Evolutionary conservation across 1,284 basidiomycete genomes (phyloP).

Genomic region (Ganoderma boninense): DNA sequence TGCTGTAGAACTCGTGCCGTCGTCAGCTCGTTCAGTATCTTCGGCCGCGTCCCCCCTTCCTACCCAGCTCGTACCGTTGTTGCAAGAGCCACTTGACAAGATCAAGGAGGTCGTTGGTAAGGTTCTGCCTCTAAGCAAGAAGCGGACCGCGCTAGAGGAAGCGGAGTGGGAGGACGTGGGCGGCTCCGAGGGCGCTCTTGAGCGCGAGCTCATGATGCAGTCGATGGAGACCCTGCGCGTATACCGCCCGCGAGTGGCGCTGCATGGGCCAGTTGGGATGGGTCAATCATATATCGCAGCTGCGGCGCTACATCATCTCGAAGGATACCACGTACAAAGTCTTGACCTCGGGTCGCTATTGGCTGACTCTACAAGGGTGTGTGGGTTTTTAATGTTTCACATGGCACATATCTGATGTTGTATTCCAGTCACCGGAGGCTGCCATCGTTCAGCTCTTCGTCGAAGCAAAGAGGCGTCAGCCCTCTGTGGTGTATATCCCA

Average conservation of each 20-base stretch:
- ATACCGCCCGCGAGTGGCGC: conserved; percentile 88
- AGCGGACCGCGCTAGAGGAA: conserved; percentile 87
- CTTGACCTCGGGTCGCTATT: conserved; percentile 91
- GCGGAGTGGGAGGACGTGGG: conserved; percentile 87
- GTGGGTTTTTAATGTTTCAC: conserved; percentile 32
- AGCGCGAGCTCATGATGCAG: conserved; percentile 87
- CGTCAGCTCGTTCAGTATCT: conserved; percentile 90
- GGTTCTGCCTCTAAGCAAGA: conserved; percentile 79
- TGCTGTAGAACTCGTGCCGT: conserved; percentile 85
- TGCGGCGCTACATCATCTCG: conserved; percentile 91
- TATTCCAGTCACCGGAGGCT: conserved; percentile 85
- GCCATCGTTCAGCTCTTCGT: conserved; percentile 96
- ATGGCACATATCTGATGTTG: too few species aligned
- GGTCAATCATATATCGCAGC: conserved; percentile 92
- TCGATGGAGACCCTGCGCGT: conserved; percentile 92
- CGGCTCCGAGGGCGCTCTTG: conserved; percentile 76
- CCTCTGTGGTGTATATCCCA: conserved; percentile 95
- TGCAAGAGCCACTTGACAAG: conserved; percentile 73
- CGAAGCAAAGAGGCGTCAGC: conserved; percentile 97
- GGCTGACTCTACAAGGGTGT: conserved; percentile 88
- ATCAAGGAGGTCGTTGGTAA: conserved; percentile 77
- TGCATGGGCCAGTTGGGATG: conserved; percentile 88
- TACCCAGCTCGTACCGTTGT: conserved; percentile 84
- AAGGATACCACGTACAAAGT: conserved; percentile 96
- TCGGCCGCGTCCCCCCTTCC: conserved; percentile 90